Evolutionary conservation across 441 rosid species (phyloP).

Genomic region (Jatropha podagrica): DNA sequence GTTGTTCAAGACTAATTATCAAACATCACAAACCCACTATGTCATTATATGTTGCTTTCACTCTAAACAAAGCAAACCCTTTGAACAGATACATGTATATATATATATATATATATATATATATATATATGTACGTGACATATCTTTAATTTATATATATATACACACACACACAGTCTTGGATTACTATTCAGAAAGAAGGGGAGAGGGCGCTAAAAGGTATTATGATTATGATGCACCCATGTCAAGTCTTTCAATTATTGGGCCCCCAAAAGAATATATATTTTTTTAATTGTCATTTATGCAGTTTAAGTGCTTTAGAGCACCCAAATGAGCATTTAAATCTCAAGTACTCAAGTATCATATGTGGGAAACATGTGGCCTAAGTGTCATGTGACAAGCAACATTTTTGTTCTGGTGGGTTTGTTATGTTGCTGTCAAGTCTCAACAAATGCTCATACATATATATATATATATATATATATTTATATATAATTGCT

Average conservation of each 20-base stretch:
- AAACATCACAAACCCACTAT: not conserved
- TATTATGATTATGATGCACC: conserved; percentile 17
- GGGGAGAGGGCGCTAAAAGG: not conserved
- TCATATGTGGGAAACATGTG: not conserved
- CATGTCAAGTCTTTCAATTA: not conserved
- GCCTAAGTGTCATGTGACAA: conserved; percentile 15
- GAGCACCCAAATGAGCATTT: not conserved
- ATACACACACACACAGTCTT: not conserved
- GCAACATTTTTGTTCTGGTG: not conserved
- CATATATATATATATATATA: no score
- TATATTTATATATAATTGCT: not conserved
- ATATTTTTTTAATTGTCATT: not conserved
- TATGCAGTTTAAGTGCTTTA: not conserved
- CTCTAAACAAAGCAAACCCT: conserved; percentile 37
- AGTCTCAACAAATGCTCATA: not conserved
- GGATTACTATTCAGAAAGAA: conserved; percentile 15
- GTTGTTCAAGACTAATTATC: conserved; percentile 12
- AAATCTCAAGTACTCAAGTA: not conserved
- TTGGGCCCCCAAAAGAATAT: not conserved
- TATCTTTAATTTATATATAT: no score
- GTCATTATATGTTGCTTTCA: conserved; percentile 31
- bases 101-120: no score
- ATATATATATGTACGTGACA: no score
- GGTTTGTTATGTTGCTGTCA: not conserved
- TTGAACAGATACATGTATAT: not conserved